Percentiles rank a stretch among this genome's conserved stretches.
These are phyloP conservation scores for Neurospora sp. DNA, from an alignment of 495 filamentous ascomycete species.

Conservation along the genomic window DNA sequence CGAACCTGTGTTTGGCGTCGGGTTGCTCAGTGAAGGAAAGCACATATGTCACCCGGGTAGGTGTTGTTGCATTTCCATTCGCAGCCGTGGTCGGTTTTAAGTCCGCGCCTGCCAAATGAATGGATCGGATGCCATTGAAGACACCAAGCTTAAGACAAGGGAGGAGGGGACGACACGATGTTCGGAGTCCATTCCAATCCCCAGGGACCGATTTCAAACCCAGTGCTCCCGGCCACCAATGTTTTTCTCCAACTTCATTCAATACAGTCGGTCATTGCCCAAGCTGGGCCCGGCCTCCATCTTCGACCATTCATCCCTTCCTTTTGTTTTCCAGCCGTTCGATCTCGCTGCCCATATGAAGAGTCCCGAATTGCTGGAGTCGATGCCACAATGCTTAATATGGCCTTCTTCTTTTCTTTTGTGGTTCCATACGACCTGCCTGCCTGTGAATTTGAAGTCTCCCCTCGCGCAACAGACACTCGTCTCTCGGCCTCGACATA, in stretches of 20 bases:
- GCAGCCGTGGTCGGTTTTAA: not conserved
- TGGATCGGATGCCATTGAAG: not conserved
- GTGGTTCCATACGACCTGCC: not conserved
- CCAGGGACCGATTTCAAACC: not conserved
- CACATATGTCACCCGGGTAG: not conserved
- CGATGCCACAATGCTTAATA: not conserved
- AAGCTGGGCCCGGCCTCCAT: not conserved
- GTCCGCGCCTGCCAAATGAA: not conserved
- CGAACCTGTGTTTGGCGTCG: not conserved
- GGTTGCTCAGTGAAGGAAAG: not conserved
- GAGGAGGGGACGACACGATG: not conserved
- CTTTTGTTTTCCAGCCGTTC: not conserved
- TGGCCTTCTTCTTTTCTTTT: not conserved
- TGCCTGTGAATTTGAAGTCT: not conserved
- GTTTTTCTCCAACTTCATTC: not conserved
- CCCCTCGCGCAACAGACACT: not conserved
- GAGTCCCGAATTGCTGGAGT: not conserved
- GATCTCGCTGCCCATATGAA: not conserved
- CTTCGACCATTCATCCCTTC: not conserved
- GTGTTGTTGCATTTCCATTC: not conserved
- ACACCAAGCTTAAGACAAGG: not conserved
- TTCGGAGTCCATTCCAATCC: not conserved
- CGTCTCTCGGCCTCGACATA: not conserved
- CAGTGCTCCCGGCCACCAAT: not conserved
- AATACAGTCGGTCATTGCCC: not conserved